Conservation (phyloP, 2,329 filamentous ascomycete species). For the Fusarium paranaense region DNA sequence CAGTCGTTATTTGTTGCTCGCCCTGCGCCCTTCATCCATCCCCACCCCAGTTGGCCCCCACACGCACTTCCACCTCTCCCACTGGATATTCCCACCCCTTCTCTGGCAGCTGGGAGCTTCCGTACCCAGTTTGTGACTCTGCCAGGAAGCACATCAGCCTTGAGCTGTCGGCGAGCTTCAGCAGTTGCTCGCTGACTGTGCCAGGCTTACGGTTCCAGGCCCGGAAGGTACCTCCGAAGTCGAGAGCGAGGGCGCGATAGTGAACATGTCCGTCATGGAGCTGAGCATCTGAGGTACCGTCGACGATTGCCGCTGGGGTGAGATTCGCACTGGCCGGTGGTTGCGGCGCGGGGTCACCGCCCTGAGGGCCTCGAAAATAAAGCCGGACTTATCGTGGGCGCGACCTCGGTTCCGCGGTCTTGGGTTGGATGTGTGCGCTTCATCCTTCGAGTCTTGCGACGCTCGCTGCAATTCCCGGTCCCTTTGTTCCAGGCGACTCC, state of each 20-base stretch:
- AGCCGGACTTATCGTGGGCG: conserved; percentile 42
- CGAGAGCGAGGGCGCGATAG: neutral
- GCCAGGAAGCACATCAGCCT: neutral
- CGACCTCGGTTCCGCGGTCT: conserved; percentile 32
- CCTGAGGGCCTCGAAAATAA: conserved; percentile 43
- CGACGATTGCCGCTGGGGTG: conserved; percentile 22
- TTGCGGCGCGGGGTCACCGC: conserved; percentile 48
- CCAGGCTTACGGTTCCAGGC: neutral
- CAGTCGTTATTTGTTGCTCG: neutral
- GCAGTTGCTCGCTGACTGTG: neutral
- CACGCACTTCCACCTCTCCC: conserved; percentile 6
- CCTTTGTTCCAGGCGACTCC: conserved; percentile 15
- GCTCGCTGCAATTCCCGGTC: conserved; percentile 6
- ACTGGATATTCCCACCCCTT: conserved; percentile 32
- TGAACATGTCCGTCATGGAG: neutral
- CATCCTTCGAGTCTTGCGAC: conserved; percentile 13
- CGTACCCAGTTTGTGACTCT: neutral
- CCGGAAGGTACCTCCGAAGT: neutral
- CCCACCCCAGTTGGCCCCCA: conserved; percentile 17
- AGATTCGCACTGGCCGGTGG: conserved; percentile 22
- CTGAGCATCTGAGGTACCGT: conserved; percentile 3
- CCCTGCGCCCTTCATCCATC: neutral
- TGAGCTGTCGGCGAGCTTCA: neutral
- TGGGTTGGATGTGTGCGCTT: conserved; percentile 24
- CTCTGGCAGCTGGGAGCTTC: conserved; percentile 11